Base-by-base conservation (phyloP, 306 rosid genomes). In the Lupinus albus region DNA sequence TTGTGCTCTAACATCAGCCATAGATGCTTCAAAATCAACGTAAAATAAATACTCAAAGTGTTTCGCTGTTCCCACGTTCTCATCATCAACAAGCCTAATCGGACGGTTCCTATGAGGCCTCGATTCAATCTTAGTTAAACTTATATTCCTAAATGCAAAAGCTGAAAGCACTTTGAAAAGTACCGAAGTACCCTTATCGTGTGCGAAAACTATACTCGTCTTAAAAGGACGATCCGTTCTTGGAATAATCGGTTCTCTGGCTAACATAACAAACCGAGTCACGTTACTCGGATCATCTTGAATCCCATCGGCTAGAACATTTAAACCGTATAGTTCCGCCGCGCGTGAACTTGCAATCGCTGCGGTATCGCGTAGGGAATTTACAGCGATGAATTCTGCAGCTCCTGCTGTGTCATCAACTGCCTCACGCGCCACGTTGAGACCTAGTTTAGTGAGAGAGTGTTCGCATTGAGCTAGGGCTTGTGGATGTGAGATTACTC, bases 391-490 rank as follows among this genome's bases (percentile, higher is more conserved):
- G 71, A 56, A 86, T 55, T 93, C 96, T 0, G 98, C 98, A 0
- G 97, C 97, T 0, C 96, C 98, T 15, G 98, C 98, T 0, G 98
- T 93, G 45, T 93, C 98, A 76, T 93, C 98, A 1, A 89, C 95
- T 5, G 98, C 98, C 58, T 93, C 97, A 0, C 98, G 97, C 0
- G 83, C 81, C 0, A 93, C 98, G 82, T 77, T 93, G 70, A 93
- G 87, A 44, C 98, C 98, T 16, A 93, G 66, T 2, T 89, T 84
- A 1, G 98, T 89, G 14, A 93, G 82, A 0, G 95, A 72, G 64
- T 75, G 86, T 39, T 93, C 97, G 85, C 97, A 89, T 78, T 93
- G 98, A 0, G 98, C 75, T 0, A 93, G 77, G 16, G 98, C 98
- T 52, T 93, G 98, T 0, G 98, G 98, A 47, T 93, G 98, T 0